Conservation (phyloP, 2,329 filamentous ascomycete species). For the Penicillium concentricum region DNA sequence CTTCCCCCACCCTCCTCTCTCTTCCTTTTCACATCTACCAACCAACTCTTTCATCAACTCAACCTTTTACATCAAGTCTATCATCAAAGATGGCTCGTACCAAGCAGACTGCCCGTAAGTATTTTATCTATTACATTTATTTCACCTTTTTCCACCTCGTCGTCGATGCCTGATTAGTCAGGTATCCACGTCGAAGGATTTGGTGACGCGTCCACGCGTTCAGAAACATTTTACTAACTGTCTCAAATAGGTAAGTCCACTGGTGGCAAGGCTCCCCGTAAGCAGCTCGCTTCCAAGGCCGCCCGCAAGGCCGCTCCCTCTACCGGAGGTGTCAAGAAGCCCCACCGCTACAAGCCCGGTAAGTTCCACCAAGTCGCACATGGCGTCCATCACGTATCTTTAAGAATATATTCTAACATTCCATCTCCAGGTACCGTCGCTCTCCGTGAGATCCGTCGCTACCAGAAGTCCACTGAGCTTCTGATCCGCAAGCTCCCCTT, state of each 20-base stretch:
- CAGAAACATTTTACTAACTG: slow-evolving; percentile 29
- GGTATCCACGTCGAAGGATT: neutral
- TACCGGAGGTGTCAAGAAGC: slow-evolving; percentile 96
- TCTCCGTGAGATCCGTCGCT: slow-evolving; percentile 96
- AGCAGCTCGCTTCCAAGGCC: slow-evolving; percentile 99
- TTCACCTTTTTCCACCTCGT: slow-evolving; percentile 7
- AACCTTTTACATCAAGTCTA: slow-evolving; percentile 33
- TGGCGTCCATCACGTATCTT: too few relatives aligned
- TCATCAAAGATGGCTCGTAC: slow-evolving; percentile 49
- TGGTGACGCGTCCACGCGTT: slow-evolving; percentile 16
- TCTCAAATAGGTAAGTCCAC: slow-evolving; percentile 64
- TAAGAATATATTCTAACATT: slow-evolving; percentile 24
- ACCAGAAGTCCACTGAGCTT: slow-evolving; percentile 96
- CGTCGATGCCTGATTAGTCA: slow-evolving; percentile 10
- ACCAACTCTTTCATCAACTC: slow-evolving; percentile 32
- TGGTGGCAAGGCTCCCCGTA: slow-evolving; percentile 73
- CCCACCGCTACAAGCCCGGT: slow-evolving; percentile 84
- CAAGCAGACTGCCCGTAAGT: slow-evolving; percentile 55
- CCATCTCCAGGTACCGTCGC: slow-evolving; percentile 70
- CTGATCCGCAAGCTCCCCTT: slow-evolving; percentile 97
- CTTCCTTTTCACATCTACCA: slow-evolving; percentile 37
- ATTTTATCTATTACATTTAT: slow-evolving; percentile 17
- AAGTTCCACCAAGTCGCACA: slow-evolving; percentile 27
- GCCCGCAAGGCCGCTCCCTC: slow-evolving; percentile 97
- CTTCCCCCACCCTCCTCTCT: slow-evolving; percentile 40